A percentile compares a stretch with the other conserved stretches of the same genome.
phyloP scores from a whole-genome alignment of 305 asterid genomes.

The Fraxinus albicans region DNA sequence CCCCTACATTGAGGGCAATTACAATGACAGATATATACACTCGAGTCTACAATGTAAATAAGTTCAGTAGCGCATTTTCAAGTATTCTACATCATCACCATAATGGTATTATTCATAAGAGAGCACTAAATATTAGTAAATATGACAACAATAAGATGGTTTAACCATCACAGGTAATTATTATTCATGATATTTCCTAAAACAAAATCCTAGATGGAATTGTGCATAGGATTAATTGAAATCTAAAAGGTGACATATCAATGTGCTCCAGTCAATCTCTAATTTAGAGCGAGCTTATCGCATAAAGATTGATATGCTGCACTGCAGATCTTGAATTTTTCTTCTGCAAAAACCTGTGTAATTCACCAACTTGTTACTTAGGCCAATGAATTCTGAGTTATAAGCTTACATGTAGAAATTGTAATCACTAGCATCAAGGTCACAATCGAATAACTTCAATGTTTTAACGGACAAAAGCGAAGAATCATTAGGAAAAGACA shows the following conservation, averaged over 20 bases:
- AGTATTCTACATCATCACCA: neutral
- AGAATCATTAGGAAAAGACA: neutral
- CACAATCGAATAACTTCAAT: neutral
- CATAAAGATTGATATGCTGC: constrained; percentile 87
- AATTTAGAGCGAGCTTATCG: constrained; percentile 47
- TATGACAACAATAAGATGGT: neutral
- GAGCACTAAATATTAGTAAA: neutral
- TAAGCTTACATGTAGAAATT: neutral
- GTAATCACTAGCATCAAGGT: neutral
- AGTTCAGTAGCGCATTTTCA: neutral
- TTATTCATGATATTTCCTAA: neutral
- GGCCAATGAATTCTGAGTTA: neutral
- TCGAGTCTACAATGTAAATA: neutral
- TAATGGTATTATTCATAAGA: too few species aligned
- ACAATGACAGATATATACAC: too few species aligned
- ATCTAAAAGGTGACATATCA: neutral
- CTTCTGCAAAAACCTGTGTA: constrained; percentile 75
- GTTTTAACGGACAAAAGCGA: neutral
- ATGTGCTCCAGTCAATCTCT: constrained; percentile 10
- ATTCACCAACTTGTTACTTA: neutral
- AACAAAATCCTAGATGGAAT: neutral
- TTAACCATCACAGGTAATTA: neutral
- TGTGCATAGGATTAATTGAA: neutral
- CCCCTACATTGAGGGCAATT: too few species aligned
- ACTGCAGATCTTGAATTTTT: constrained; percentile 90